These are phyloP conservation scores for Hanseniaspora gamundiae DNA, from an alignment of 1,139 yeast genomes.

Conservation along the genomic window DNA sequence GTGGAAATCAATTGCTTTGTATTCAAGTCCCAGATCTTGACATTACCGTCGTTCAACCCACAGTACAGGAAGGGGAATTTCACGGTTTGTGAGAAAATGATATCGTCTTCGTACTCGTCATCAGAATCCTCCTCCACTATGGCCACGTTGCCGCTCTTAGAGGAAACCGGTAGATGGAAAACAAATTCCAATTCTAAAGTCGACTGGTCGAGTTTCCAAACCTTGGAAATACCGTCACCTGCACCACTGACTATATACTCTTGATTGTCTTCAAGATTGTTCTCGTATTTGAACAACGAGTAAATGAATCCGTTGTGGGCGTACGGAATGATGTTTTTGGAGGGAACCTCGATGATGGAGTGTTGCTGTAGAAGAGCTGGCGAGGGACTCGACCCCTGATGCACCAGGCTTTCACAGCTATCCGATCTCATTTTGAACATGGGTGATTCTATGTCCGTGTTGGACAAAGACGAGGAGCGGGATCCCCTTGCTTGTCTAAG, in stretches of 20 bases:
- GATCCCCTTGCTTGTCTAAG: constrained; percentile 8
- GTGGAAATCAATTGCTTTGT: constrained; percentile 63
- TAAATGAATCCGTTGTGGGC: constrained; percentile 91
- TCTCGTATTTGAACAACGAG: constrained; percentile 34
- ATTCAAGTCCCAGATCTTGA: constrained; percentile 74
- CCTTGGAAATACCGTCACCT: constrained; percentile 76
- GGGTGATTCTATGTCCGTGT: too few relatives aligned
- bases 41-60: constrained; percentile 60
- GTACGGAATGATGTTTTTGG: constrained; percentile 53
- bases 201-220: constrained; percentile 43
- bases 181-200: constrained; percentile 7
- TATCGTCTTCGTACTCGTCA: constrained; percentile 52
- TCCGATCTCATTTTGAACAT: neutral
- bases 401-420: neutral
- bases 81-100: constrained; percentile 55
- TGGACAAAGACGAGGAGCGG: neutral
- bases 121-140: constrained; percentile 11
- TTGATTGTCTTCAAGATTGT: constrained; percentile 18
- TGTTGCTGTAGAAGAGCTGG: constrained; percentile 1
- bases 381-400: neutral
- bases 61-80: constrained; percentile 61
- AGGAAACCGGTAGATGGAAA: constrained; percentile 2
- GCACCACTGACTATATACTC: constrained; percentile 57
- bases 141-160: constrained; percentile 7
- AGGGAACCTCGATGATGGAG: constrained; percentile 48